Evolutionary conservation across 208 protist species (phyloP).

Genomic region (Pavlovales sp.): DNA sequence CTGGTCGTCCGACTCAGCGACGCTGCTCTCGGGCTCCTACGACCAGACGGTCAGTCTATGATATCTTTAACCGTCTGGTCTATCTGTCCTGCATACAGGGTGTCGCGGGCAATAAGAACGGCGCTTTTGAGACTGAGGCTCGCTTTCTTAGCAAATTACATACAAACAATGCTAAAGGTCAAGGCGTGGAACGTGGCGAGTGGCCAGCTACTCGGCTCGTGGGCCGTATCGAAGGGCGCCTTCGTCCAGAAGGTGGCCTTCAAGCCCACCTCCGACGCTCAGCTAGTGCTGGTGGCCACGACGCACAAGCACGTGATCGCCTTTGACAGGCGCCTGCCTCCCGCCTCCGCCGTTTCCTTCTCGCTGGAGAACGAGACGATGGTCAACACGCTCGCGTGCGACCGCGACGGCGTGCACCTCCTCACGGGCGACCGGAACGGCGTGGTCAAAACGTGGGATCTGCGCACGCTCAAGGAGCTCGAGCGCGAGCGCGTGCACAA

Average conservation of each 20-base stretch:
- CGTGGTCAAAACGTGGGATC: background rate
- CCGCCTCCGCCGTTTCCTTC: background rate
- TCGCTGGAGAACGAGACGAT: background rate
- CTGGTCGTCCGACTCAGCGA: background rate
- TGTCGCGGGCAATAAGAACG: too few relatives aligned
- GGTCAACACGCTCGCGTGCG: background rate
- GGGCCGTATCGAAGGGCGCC: background rate
- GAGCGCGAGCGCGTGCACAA: background rate
- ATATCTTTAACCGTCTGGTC: too few relatives aligned
- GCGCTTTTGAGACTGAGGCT: too few relatives aligned
- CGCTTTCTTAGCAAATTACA: too few relatives aligned
- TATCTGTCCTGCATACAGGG: too few relatives aligned
- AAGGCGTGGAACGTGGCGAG: background rate
- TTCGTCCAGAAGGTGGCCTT: background rate
- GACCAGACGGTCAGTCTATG: background rate
- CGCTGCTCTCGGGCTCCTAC: constrained; percentile 34
- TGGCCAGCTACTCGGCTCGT: background rate
- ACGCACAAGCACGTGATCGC: background rate
- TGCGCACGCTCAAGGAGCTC: background rate
- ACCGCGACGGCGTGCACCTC: background rate
- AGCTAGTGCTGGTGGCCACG: background rate
- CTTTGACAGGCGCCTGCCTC: background rate
- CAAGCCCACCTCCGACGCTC: background rate
- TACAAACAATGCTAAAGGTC: too few relatives aligned
- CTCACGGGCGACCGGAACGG: constrained; percentile 1